phyloP scores from a whole-genome alignment of 2,329 filamentous ascomycete genomes.

The Pseudocercospora fijiensis region DNA sequence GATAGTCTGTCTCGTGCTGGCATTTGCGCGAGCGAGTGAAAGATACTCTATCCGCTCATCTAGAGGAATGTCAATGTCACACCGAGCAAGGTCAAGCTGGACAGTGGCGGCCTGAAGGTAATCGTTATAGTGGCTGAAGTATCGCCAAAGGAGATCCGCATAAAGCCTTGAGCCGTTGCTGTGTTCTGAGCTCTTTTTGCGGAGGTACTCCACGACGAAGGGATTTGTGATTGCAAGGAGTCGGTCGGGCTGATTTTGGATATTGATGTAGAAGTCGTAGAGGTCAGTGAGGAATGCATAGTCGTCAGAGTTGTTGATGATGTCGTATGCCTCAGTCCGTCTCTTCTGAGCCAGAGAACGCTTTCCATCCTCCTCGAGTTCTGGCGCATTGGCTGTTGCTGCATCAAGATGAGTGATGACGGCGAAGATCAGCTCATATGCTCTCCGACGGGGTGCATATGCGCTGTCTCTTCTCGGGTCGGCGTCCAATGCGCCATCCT shows the following conservation, averaged over 20 bases:
- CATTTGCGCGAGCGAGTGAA: slow-evolving; percentile 87
- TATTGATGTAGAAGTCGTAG: slow-evolving; percentile 95
- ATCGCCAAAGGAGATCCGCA: slow-evolving; percentile 88
- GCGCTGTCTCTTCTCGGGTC: slow-evolving; percentile 65
- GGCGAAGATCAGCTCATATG: slow-evolving; percentile 85
- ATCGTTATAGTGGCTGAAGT: slow-evolving; percentile 79
- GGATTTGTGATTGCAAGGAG: slow-evolving; percentile 80
- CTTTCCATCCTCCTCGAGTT: slow-evolving; percentile 76
- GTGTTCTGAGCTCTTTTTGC: slow-evolving; percentile 70
- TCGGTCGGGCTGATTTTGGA: slow-evolving; percentile 76
- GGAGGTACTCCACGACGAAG: slow-evolving; percentile 82
- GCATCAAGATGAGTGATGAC: slow-evolving; percentile 75
- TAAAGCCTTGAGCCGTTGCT: slow-evolving; percentile 55
- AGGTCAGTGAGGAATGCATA: slow-evolving; percentile 93
- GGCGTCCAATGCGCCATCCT: slow-evolving; percentile 70
- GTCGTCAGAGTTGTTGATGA: slow-evolving; percentile 83
- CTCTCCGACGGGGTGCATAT: slow-evolving; percentile 70
- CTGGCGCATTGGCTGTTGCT: slow-evolving; percentile 66
- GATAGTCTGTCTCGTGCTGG: slow-evolving; percentile 75
- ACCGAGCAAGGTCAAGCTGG: slow-evolving; percentile 78
- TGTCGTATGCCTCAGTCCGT: slow-evolving; percentile 81
- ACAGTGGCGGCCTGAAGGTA: slow-evolving; percentile 87
- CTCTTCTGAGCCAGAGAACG: slow-evolving; percentile 74
- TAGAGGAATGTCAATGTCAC: slow-evolving; percentile 73
- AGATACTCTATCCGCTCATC: slow-evolving; percentile 86